phyloP scores from a whole-genome alignment of 2,329 filamentous ascomycete species.

The Cadophora sp. region DNA sequence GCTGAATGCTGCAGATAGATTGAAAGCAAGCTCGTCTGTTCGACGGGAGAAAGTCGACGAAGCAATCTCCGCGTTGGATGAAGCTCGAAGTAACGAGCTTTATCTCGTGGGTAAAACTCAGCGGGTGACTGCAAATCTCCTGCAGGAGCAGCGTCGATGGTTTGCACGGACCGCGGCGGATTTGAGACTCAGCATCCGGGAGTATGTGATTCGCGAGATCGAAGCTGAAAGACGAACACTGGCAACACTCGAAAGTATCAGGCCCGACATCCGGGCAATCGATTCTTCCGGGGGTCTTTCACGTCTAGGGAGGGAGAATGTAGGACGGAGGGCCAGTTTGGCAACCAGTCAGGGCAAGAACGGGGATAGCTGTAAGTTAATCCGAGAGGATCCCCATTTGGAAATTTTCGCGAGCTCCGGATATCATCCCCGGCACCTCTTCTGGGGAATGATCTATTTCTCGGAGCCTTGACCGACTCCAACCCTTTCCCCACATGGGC shows the following conservation, averaged over 20 bases:
- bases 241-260: slow-evolving; percentile 89
- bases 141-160: slow-evolving; percentile 90
- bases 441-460: slow-evolving; percentile 5
- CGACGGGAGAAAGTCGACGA: slow-evolving; percentile 96
- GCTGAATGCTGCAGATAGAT: slow-evolving; percentile 82
- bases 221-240: slow-evolving; percentile 93
- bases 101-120: slow-evolving; percentile 86
- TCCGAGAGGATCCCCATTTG: slow-evolving; percentile 11
- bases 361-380: slow-evolving; percentile 71
- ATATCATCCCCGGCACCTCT: slow-evolving; percentile 5
- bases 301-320: slow-evolving; percentile 83
- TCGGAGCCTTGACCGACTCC: background rate
- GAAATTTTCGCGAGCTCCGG: slow-evolving; percentile 11
- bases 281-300: slow-evolving; percentile 90
- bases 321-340: slow-evolving; percentile 73
- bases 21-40: slow-evolving; percentile 87
- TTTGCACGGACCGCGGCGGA: slow-evolving; percentile 87
- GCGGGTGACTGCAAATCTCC: slow-evolving; percentile 85
- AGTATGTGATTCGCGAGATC: slow-evolving; percentile 94
- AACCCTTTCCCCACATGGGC: background rate
- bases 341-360: slow-evolving; percentile 93
- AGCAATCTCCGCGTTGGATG: slow-evolving; percentile 88
- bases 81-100: slow-evolving; percentile 81
- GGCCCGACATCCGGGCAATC: slow-evolving; percentile 91
- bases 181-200: slow-evolving; percentile 80